A percentile compares a stretch with the other conserved stretches of the same genome.
These are phyloP conservation scores for Paraconiothyrium brasiliense DNA, from an alignment of 2,329 filamentous ascomycete species.

Conservation along the genomic window DNA sequence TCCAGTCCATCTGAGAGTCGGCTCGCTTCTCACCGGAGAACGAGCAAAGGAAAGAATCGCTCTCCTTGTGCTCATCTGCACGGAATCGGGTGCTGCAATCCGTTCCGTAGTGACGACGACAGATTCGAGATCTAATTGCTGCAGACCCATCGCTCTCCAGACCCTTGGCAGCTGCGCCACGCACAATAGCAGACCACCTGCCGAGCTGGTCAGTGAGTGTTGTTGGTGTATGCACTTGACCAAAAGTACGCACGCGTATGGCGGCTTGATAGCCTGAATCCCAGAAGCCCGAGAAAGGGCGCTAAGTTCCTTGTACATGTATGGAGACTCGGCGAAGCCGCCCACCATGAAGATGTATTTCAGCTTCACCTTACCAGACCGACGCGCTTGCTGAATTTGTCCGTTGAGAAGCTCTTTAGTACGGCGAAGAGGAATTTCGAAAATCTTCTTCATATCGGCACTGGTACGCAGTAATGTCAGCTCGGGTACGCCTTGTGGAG, in stretches of 20 bases:
- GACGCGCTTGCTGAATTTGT: constrained; percentile 17
- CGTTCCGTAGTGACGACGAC: constrained; percentile 35
- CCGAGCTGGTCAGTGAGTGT: constrained; percentile 6
- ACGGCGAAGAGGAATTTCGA: constrained; percentile 21
- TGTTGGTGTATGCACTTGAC: background rate
- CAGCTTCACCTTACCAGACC: too few species aligned
- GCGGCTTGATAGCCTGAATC: constrained; percentile 24
- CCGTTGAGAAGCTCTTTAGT: constrained; percentile 26
- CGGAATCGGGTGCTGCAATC: background rate
- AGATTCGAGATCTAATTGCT: constrained; percentile 26
- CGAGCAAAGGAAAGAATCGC: constrained; percentile 17
- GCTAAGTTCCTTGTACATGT: constrained; percentile 30
- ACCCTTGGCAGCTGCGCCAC: constrained; percentile 36
- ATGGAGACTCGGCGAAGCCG: constrained; percentile 39
- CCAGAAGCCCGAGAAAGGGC: background rate
- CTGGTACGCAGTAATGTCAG: constrained; percentile 21
- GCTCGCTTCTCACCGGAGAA: constrained; percentile 18
- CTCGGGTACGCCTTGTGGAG: too few species aligned
- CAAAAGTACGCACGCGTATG: constrained; percentile 27
- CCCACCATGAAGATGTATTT: constrained; percentile 33
- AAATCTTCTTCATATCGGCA: constrained; percentile 29
- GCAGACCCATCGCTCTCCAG: constrained; percentile 24
- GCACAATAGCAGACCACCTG: constrained; percentile 40
- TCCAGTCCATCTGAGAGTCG: constrained; percentile 20
- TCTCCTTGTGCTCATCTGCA: constrained; percentile 9